Percentiles rank a stretch among this genome's conserved stretches.
Conservation (phyloP, 441 rosid species). For the Eutrema salsugineum region DNA sequence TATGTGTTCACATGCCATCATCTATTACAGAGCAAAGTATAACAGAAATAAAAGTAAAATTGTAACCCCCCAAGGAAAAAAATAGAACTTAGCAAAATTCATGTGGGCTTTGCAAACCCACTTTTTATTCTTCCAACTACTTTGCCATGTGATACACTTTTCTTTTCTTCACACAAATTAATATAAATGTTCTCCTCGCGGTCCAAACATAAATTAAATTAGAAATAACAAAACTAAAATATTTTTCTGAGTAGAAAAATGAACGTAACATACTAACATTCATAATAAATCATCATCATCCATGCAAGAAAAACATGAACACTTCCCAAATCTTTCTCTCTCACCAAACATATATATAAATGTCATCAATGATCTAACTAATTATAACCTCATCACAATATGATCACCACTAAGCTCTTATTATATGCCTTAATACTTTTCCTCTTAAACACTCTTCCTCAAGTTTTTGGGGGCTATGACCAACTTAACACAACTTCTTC, state of each 20-base stretch:
- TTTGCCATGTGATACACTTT: conserved; percentile 29
- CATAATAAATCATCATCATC: conserved; percentile 14
- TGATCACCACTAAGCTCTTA: conserved; percentile 11
- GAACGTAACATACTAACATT: conserved; percentile 31
- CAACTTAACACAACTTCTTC: conserved; percentile 20
- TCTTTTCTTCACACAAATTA: conserved; percentile 22
- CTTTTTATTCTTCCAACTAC: conserved; percentile 24
- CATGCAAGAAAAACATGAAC: conserved; percentile 34
- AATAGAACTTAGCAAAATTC: conserved; percentile 26
- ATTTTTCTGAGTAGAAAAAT: background rate
- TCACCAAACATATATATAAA: conserved; percentile 10
- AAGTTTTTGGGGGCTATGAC: conserved; percentile 1
- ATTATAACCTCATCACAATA: background rate
- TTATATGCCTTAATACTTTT: background rate
- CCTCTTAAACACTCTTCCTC: conserved; percentile 4
- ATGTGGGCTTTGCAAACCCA: conserved; percentile 30
- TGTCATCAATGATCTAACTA: background rate
- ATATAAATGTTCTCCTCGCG: conserved; percentile 14
- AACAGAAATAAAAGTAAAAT: background rate
- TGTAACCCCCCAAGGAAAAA: conserved; percentile 12
- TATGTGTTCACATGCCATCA: conserved; percentile 1
- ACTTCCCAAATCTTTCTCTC: background rate
- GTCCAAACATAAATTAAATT: background rate
- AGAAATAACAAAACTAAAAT: background rate
- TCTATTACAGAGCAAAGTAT: background rate